These are phyloP conservation scores for Exserohilum turcica DNA, from an alignment of 2,329 filamentous ascomycete species.

Conservation along the genomic window DNA sequence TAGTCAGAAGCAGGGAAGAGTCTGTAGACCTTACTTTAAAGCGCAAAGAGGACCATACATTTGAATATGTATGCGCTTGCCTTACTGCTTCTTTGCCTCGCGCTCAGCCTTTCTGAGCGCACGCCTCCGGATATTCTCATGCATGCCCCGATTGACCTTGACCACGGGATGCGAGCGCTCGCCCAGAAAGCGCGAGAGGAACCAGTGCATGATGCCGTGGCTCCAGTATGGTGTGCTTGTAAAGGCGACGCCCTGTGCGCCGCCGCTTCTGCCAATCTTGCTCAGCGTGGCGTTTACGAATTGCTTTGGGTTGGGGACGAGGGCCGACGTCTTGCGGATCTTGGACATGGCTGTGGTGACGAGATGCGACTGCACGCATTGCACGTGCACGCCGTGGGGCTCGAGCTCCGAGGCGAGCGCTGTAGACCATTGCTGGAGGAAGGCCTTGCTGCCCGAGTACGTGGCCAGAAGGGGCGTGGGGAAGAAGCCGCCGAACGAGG, in stretches of 20 bases:
- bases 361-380: constrained; percentile 89
- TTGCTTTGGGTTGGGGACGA: constrained; percentile 79
- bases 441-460: constrained; percentile 97
- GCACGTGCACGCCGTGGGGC: constrained; percentile 80
- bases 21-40: background rate
- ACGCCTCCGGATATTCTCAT: constrained; percentile 78
- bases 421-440: constrained; percentile 94
- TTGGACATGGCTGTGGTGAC: constrained; percentile 98
- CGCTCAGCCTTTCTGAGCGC: constrained; percentile 84
- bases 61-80: background rate
- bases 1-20: background rate
- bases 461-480: constrained; percentile 92
- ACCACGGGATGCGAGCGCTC: constrained; percentile 63
- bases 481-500: constrained; percentile 90
- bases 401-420: constrained; percentile 83
- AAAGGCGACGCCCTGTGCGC: constrained; percentile 77
- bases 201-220: constrained; percentile 87
- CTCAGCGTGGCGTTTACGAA: constrained; percentile 80
- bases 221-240: constrained; percentile 94
- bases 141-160: constrained; percentile 70
- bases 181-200: constrained; percentile 66
- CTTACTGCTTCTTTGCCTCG: constrained; percentile 70
- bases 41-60: background rate
- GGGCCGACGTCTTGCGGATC: constrained; percentile 75
- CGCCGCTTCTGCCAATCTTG: constrained; percentile 79